A percentile compares a stretch with the other conserved stretches of the same genome.
These are phyloP conservation scores for Laguncularia racemosa DNA, from an alignment of 345 rosid species.

Conservation along the genomic window DNA sequence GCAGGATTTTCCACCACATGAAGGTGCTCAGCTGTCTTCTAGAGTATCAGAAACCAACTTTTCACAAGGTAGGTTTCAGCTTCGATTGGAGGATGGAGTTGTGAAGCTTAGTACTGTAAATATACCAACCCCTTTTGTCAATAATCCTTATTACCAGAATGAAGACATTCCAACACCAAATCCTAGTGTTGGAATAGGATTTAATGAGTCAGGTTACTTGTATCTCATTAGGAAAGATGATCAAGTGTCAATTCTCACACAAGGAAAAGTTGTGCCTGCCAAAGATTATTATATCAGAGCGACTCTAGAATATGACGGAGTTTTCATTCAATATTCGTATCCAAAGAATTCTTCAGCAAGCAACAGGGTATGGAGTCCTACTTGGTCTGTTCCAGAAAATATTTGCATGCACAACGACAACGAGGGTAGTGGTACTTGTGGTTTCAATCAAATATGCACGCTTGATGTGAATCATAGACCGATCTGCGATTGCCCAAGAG, in stretches of 20 bases:
- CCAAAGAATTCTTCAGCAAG: conserved; percentile 17
- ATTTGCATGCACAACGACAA: conserved; percentile 17
- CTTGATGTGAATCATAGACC: conserved; percentile 28
- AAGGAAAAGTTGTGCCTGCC: conserved; percentile 1
- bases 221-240: conserved; percentile 22
- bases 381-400: conserved; percentile 33
- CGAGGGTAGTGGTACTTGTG: conserved; percentile 43
- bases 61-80: conserved; percentile 28
- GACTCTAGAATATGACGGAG: conserved; percentile 46
- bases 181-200: conserved; percentile 13
- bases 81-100: conserved; percentile 32
- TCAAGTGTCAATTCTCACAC: conserved; percentile 2
- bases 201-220: conserved; percentile 40
- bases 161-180: not conserved
- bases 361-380: conserved; percentile 1
- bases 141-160: conserved; percentile 24
- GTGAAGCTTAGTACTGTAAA: conserved; percentile 17
- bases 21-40: conserved; percentile 13
- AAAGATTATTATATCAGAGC: conserved; percentile 32
- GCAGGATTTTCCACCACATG: conserved; percentile 17
- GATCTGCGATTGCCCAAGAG: conserved; percentile 22
- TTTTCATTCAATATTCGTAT: conserved; percentile 45
- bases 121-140: conserved; percentile 8
- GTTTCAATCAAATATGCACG: conserved; percentile 44
- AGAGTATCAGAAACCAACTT: conserved; percentile 20